phyloP scores from a whole-genome alignment of 768 basidiomycete genomes.

The Leucogyrophana mollusca region DNA sequence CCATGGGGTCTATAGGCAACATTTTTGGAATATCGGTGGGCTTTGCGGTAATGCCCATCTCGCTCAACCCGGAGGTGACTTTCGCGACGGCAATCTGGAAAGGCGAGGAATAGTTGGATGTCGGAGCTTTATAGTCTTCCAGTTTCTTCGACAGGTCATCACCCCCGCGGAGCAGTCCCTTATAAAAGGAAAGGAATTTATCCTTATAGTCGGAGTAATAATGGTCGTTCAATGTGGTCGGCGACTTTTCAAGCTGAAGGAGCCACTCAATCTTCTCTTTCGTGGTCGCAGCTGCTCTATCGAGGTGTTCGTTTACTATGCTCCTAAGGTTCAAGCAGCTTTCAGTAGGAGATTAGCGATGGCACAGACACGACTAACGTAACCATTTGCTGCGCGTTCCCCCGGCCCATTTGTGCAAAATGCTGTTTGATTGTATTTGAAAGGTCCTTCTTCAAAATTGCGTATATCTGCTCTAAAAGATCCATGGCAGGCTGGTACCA shows the following conservation, averaged over 20 bases:
- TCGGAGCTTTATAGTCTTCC: neutral
- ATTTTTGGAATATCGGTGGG: constrained; percentile 48
- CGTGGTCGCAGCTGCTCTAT: constrained; percentile 37
- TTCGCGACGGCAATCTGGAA: constrained; percentile 26
- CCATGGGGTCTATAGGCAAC: constrained; percentile 49
- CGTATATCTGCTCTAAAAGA: constrained; percentile 42
- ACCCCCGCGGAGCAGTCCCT: constrained; percentile 21
- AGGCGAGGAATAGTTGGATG: neutral
- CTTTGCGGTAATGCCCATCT: constrained; percentile 38
- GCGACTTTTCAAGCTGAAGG: constrained; percentile 45
- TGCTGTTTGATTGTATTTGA: constrained; percentile 43
- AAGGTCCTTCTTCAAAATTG: constrained; percentile 37
- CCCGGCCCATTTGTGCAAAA: constrained; percentile 53
- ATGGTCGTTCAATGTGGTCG: constrained; percentile 52
- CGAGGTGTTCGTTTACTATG: constrained; percentile 51
- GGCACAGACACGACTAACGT: constrained; percentile 28
- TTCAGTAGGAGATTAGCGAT: neutral
- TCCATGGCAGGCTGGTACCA: constrained; percentile 49
- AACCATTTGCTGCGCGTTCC: constrained; percentile 49
- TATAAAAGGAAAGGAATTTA: constrained; percentile 53
- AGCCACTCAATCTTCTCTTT: constrained; percentile 47
- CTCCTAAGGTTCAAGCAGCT: constrained; percentile 30
- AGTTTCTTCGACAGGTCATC: constrained; percentile 10
- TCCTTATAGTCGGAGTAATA: constrained; percentile 48
- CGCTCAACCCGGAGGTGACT: constrained; percentile 34